phyloP scores from a whole-genome alignment of 805 yeast genomes.

The Priceomyces castillae region DNA sequence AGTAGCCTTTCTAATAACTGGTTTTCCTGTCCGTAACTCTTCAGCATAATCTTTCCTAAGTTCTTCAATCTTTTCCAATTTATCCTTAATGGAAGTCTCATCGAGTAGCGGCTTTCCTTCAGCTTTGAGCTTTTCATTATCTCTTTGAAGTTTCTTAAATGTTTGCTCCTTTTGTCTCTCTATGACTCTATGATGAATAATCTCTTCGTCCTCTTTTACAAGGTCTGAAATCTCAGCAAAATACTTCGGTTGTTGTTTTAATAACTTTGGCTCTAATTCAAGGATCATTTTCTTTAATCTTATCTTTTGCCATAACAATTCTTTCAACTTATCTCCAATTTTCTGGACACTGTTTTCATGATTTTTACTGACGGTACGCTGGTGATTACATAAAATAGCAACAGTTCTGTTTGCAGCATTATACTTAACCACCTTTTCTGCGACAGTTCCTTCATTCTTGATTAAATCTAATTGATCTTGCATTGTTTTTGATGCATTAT shows the following conservation, averaged over 20 bases:
- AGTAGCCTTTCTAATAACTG: conserved; percentile 48
- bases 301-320: conserved; percentile 80
- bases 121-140: conserved; percentile 66
- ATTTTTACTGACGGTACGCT: conserved; percentile 82
- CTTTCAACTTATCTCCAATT: conserved; percentile 73
- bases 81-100: conserved; percentile 56
- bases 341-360: conserved; percentile 81
- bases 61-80: conserved; percentile 55
- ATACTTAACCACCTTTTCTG: conserved; percentile 81
- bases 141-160: conserved; percentile 65
- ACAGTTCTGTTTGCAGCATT: conserved; percentile 96
- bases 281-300: conserved; percentile 70
- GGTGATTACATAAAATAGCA: conserved; percentile 96
- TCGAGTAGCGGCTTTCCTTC: conserved; percentile 55
- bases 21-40: conserved; percentile 60
- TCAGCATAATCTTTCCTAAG: conserved; percentile 47
- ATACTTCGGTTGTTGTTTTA: conserved; percentile 51
- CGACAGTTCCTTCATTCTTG: conserved; percentile 80
- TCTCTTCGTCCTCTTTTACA: conserved; percentile 58
- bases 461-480: conserved; percentile 88
- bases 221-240: conserved; percentile 70
- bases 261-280: conserved; percentile 54
- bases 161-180: conserved; percentile 66
- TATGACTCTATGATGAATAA: conserved; percentile 56
- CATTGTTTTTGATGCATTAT: conserved; percentile 95